Evolutionary conservation across 2,329 filamentous ascomycete genomes (phyloP).

Genomic region (Phaeosphaeriaceae sp.): DNA sequence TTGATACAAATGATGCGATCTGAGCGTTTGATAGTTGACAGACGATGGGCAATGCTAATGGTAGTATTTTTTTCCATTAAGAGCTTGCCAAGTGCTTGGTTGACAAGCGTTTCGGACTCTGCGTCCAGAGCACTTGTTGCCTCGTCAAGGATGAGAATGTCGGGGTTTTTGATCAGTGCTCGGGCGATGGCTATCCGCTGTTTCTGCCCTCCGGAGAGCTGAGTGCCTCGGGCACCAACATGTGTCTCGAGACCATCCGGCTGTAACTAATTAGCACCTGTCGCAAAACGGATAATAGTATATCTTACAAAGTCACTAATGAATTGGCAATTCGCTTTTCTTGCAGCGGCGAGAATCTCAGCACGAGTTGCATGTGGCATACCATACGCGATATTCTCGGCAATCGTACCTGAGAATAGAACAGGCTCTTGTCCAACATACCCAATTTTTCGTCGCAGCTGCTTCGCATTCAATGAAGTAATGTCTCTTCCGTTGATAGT

Average conservation of each 20-base stretch:
- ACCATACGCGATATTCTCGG: slow-evolving; percentile 91
- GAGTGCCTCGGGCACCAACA: slow-evolving; percentile 88
- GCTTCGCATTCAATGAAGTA: slow-evolving; percentile 87
- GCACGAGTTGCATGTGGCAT: slow-evolving; percentile 76
- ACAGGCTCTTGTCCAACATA: slow-evolving; percentile 97
- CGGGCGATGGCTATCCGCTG: slow-evolving; percentile 97
- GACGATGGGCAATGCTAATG: slow-evolving; percentile 93
- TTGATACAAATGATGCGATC: slow-evolving; percentile 94
- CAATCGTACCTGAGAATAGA: slow-evolving; percentile 82
- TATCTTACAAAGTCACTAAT: slow-evolving; percentile 82
- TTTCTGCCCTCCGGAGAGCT: slow-evolving; percentile 95
- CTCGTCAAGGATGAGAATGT: slow-evolving; percentile 96
- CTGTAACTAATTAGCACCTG: slow-evolving; percentile 45
- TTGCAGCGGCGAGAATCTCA: slow-evolving; percentile 85
- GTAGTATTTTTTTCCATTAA: slow-evolving; percentile 91
- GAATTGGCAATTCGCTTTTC: slow-evolving; percentile 94
- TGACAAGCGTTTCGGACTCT: slow-evolving; percentile 95
- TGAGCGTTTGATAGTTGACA: slow-evolving; percentile 95
- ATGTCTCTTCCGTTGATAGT: slow-evolving; percentile 86
- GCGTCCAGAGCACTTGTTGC: slow-evolving; percentile 93
- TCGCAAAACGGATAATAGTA: neutral
- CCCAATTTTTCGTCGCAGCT: slow-evolving; percentile 87
- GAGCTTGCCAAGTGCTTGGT: slow-evolving; percentile 81
- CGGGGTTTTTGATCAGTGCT: slow-evolving; percentile 91
- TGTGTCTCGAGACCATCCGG: slow-evolving; percentile 94